These are phyloP conservation scores for Batkoa obscura DNA, from an alignment of 371 early-diverging fungal genomes.

Conservation along the genomic window DNA sequence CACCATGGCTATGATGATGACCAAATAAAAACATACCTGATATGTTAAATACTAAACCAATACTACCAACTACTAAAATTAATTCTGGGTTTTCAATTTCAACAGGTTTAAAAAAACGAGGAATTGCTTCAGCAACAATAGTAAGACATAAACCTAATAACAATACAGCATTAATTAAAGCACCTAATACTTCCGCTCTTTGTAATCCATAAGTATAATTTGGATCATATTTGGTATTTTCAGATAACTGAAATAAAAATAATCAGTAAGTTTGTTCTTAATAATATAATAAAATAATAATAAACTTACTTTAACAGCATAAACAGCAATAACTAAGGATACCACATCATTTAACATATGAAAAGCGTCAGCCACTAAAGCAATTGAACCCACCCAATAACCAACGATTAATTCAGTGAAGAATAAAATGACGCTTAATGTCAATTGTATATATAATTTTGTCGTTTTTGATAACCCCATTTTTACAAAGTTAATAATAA, in stretches of 20 bases:
- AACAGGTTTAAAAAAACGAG: slow-evolving; percentile 51
- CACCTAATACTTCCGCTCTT: slow-evolving; percentile 82
- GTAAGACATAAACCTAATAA: slow-evolving; percentile 74
- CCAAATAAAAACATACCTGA: slow-evolving; percentile 64
- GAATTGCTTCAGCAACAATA: slow-evolving; percentile 69
- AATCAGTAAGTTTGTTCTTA: background rate
- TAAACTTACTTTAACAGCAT: slow-evolving; percentile 48
- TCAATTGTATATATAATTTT: slow-evolving; percentile 33
- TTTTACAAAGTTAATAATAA: background rate
- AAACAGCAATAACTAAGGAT: slow-evolving; percentile 59
- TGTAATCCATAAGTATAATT: slow-evolving; percentile 77
- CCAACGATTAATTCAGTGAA: slow-evolving; percentile 62
- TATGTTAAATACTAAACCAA: slow-evolving; percentile 68
- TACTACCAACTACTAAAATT: slow-evolving; percentile 63
- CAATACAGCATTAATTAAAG: slow-evolving; percentile 75
- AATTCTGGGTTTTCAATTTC: slow-evolving; percentile 47
- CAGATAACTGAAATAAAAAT: slow-evolving; percentile 14
- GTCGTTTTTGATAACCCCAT: slow-evolving; percentile 12
- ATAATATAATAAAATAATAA: background rate
- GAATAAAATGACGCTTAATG: slow-evolving; percentile 44
- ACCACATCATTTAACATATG: slow-evolving; percentile 82
- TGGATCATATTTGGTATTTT: slow-evolving; percentile 24
- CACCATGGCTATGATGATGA: slow-evolving; percentile 14
- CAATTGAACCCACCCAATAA: slow-evolving; percentile 52
- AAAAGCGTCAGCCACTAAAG: slow-evolving; percentile 83